A percentile compares a stretch with the other conserved stretches of the same genome.
Conservation (phyloP, 75 land plant genomes). For the Azolla pinnata region DNA sequence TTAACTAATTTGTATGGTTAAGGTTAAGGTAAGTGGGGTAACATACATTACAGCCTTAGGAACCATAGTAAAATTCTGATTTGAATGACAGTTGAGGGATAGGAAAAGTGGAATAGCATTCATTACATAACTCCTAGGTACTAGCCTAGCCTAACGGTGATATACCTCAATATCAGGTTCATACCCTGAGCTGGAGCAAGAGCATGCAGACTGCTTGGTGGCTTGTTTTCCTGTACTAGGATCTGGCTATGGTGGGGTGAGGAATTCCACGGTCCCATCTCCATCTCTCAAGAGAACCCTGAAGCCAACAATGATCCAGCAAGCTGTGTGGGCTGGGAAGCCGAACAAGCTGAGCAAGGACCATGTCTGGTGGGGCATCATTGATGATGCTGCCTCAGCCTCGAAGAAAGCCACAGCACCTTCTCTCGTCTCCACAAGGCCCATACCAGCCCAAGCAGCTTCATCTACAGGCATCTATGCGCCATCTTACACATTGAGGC, state of each 20-base stretch:
- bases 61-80: no score
- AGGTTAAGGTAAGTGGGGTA: no score
- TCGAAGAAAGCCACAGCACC: conserved; percentile 45
- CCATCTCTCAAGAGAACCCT: conserved; percentile 20
- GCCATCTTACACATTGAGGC: conserved; percentile 31
- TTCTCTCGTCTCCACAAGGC: conserved; percentile 6
- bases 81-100: no score
- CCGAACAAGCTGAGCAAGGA: conserved; percentile 76
- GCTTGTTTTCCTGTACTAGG: conserved; percentile 46
- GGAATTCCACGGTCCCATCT: conserved; percentile 21
- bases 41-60: no score
- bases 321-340: conserved; percentile 55
- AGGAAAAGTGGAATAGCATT: no score
- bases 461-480: conserved; percentile 15
- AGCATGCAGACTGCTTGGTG: conserved; percentile 82
- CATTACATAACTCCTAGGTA: no score
- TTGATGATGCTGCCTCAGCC: conserved; percentile 70
- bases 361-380: conserved; percentile 84
- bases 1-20: no score
- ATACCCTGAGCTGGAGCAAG: conserved; percentile 60
- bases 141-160: no score
- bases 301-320: conserved; percentile 8
- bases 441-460: conserved; percentile 24
- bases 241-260: conserved; percentile 5
- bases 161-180: no score